Conservation (phyloP, 75 land plant species). For the Chamaecyparis obtusa region DNA sequence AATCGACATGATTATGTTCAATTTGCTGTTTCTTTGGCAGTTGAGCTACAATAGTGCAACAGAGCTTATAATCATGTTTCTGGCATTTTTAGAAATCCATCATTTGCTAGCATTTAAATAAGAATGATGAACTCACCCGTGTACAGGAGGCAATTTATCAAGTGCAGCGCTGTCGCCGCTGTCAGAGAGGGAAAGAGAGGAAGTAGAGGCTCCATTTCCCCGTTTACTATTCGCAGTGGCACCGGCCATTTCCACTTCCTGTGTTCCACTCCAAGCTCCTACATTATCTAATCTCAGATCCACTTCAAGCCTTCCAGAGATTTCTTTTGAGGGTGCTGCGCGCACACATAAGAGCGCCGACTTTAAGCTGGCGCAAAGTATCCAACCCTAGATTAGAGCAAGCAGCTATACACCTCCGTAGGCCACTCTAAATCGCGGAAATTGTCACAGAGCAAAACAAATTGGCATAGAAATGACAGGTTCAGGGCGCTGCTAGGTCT, state of each 20-base stretch:
- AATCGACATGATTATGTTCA: neutral
- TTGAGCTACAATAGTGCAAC: neutral
- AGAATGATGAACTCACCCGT: constrained; percentile 4
- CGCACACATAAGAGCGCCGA: neutral
- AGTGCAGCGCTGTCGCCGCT: constrained; percentile 1
- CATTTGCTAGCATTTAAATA: neutral
- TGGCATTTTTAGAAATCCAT: neutral
- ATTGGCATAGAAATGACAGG: neutral
- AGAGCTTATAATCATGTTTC: neutral
- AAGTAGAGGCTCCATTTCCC: constrained; percentile 4
- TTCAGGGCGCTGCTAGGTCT: neutral
- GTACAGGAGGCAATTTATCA: constrained; percentile 1
- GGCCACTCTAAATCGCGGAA: neutral
- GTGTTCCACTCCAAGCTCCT: neutral
- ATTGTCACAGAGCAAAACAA: neutral
- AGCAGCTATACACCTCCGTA: neutral
- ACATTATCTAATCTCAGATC: neutral
- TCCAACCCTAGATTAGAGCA: neutral
- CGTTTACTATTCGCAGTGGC: neutral
- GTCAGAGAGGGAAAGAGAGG: neutral
- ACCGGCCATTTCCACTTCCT: neutral
- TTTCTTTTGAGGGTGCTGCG: neutral
- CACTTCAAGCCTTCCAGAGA: neutral
- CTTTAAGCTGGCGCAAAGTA: neutral
- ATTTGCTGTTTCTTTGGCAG: neutral